phyloP scores from a whole-genome alignment of 495 filamentous ascomycete species.

The Trypethelium eluteriae region DNA sequence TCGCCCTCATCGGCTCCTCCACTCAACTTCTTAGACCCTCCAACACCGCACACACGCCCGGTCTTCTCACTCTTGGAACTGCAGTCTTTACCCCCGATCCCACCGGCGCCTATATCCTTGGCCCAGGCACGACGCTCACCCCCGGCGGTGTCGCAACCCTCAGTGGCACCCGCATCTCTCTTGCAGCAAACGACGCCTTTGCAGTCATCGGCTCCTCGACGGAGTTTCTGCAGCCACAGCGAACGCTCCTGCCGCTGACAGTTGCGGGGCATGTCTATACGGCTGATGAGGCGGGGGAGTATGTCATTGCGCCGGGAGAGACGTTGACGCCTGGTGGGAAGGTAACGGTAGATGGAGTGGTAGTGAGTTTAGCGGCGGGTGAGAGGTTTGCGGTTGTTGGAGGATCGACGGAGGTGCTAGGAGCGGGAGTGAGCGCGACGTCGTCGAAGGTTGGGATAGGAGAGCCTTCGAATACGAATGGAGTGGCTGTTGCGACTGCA shows the following conservation, averaged over 20 bases:
- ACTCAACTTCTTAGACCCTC: neutral
- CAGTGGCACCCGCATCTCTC: neutral
- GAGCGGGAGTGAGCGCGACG: too few relatives aligned
- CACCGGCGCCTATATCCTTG: neutral
- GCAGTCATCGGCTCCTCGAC: neutral
- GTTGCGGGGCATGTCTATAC: slow-evolving; percentile 23
- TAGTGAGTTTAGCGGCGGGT: neutral
- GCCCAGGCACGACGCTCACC: neutral
- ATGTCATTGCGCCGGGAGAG: slow-evolving; percentile 22
- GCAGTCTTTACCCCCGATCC: neutral
- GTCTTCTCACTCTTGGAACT: neutral
- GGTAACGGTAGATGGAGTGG: slow-evolving; percentile 18
- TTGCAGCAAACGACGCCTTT: neutral
- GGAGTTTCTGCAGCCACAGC: neutral
- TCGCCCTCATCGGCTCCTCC: slow-evolving; percentile 7
- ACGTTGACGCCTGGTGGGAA: slow-evolving; percentile 28
- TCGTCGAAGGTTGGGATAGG: too few relatives aligned
- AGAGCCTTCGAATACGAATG: too few relatives aligned
- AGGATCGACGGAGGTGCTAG: neutral
- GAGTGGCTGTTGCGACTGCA: too few relatives aligned
- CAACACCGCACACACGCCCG: neutral
- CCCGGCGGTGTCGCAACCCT: neutral
- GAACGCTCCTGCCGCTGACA: slow-evolving; percentile 21
- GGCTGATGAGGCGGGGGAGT: slow-evolving; percentile 18
- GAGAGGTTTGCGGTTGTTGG: neutral